Evolutionary conservation across 1,284 basidiomycete genomes (phyloP).

Genomic region (Rhodotorula sp.): DNA sequence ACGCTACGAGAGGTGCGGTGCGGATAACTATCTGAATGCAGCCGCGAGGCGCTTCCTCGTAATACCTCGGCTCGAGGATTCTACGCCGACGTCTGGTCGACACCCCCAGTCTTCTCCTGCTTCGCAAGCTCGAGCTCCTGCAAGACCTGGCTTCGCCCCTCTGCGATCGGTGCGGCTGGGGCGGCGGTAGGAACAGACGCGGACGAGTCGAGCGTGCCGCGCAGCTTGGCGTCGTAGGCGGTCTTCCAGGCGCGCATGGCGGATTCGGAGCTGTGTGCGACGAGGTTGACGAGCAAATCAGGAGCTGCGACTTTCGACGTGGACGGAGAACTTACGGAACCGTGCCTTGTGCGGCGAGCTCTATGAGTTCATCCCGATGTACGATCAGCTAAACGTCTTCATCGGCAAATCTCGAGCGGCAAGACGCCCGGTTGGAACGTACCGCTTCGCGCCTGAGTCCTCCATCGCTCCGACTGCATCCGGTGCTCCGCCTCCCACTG

Average conservation of each 20-base stretch:
- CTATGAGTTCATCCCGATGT: background rate
- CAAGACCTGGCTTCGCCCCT: slow-evolving; percentile 13
- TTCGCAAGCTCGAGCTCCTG: slow-evolving; percentile 20
- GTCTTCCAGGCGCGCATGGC: slow-evolving; percentile 24
- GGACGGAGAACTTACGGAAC: background rate
- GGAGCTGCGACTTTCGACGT: no score
- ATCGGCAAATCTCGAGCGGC: no score
- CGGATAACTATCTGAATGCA: no score
- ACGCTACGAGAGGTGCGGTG: no score
- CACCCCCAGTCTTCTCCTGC: slow-evolving; percentile 15
- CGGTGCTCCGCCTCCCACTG: slow-evolving; percentile 18
- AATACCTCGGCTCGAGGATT: no score
- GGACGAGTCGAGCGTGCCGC: slow-evolving; percentile 9
- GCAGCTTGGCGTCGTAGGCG: slow-evolving; percentile 14
- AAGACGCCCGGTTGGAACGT: no score
- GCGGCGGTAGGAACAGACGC: background rate
- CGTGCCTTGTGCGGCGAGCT: background rate
- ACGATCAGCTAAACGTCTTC: background rate
- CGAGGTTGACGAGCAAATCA: no score
- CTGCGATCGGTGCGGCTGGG: background rate
- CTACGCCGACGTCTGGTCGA: background rate
- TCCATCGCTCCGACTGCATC: slow-evolving; percentile 8
- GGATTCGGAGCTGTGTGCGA: slow-evolving; percentile 19
- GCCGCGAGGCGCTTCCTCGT: no score
- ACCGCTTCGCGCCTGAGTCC: slow-evolving; percentile 28